Evolutionary conservation across 805 yeast species (phyloP).

Genomic region (Isabelozyma rhagii): DNA sequence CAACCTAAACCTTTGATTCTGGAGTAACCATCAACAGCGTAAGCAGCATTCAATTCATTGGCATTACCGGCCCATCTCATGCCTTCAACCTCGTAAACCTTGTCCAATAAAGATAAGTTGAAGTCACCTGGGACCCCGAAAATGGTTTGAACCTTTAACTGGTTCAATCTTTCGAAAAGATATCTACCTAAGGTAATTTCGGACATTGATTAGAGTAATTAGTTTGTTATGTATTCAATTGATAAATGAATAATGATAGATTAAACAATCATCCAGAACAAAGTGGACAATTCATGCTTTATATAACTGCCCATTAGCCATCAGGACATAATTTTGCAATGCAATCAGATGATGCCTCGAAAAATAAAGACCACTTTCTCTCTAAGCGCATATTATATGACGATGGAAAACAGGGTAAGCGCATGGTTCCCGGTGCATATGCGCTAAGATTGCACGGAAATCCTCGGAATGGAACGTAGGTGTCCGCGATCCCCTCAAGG

Average conservation of each 20-base stretch:
- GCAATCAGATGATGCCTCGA: background rate
- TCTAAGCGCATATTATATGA: constrained; percentile 1
- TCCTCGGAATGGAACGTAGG: no score
- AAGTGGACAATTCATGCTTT: background rate
- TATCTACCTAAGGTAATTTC: constrained; percentile 70
- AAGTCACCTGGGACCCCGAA: constrained; percentile 84
- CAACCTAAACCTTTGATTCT: constrained; percentile 75
- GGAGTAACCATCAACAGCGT: constrained; percentile 87
- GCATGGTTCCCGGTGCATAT: no score
- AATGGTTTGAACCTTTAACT: constrained; percentile 65
- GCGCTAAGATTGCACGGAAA: no score
- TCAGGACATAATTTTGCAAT: background rate
- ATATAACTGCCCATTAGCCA: background rate
- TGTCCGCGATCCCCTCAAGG: no score
- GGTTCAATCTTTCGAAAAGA: constrained; percentile 74
- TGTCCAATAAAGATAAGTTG: constrained; percentile 68
- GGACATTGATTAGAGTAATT: constrained; percentile 14
- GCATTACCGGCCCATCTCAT: constrained; percentile 90
- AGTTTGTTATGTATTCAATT: constrained; percentile 3
- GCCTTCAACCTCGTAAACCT: constrained; percentile 70
- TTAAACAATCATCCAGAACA: background rate
- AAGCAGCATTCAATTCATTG: constrained; percentile 85
- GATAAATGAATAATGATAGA: background rate
- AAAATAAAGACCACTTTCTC: background rate
- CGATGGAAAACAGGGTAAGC: background rate